Evolutionary conservation across 805 yeast genomes (phyloP).

Genomic region (Wickerhamomyces sydowiorum): DNA sequence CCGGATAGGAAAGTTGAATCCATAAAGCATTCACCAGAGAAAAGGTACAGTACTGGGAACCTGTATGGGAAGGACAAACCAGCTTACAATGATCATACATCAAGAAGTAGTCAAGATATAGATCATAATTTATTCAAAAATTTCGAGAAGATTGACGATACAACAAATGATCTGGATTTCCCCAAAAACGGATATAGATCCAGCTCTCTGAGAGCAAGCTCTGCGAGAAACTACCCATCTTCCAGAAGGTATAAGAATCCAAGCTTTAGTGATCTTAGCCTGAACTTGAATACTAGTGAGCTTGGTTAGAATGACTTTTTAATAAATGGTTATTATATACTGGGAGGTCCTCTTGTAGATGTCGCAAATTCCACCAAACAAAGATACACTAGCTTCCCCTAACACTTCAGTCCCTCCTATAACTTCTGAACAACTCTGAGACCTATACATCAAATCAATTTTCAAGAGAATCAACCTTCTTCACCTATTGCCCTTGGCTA

Average conservation of each 20-base stretch:
- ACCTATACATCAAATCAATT: no score
- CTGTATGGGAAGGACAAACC: neutral
- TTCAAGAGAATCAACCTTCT: no score
- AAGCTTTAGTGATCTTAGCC: neutral
- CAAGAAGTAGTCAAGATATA: neutral
- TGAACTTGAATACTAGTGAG: neutral
- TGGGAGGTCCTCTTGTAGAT: no score
- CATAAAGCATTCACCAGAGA: constrained; percentile 1
- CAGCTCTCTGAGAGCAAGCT: neutral
- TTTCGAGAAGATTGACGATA: neutral
- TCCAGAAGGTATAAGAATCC: neutral
- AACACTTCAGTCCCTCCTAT: no score
- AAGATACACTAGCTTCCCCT: no score
- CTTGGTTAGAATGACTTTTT: neutral
- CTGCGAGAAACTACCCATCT: neutral
- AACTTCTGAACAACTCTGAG: no score
- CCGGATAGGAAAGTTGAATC: neutral
- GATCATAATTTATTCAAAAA: constrained; percentile 1
- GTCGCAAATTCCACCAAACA: no score
- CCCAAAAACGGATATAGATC: neutral
- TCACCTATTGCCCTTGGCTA: no score
- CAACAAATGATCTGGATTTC: neutral
- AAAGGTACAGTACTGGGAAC: neutral
- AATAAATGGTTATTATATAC: no score
- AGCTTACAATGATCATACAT: neutral